Conservation (phyloP, 163 green algal genomes). For the Dunaliella salina region DNA sequence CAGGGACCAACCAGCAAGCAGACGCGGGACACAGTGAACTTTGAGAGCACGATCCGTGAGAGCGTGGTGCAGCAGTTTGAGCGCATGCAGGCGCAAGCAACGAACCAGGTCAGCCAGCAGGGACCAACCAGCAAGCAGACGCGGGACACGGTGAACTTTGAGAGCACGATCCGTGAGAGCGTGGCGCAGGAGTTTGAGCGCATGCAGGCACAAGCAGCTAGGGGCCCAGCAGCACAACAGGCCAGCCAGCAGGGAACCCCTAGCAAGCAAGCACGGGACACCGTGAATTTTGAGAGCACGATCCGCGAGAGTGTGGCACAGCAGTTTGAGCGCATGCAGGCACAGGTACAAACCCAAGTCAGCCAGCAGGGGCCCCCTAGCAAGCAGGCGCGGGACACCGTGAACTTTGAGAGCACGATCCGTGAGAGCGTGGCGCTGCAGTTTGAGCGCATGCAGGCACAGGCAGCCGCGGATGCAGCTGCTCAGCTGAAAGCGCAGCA, state of each 20-base stretch:
- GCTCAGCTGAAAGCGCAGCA: not conserved
- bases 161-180: not conserved
- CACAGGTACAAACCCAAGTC: not conserved
- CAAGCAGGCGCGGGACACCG: not conserved
- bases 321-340: not conserved
- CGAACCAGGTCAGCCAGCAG: not conserved
- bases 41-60: not conserved
- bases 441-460: not conserved
- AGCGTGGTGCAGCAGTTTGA: constrained; percentile 1
- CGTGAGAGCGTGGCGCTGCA: not conserved
- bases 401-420: not conserved
- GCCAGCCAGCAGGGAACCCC: not conserved
- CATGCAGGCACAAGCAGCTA: not conserved
- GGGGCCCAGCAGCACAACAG: not conserved
- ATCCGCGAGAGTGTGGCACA: not conserved
- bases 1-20: not conserved
- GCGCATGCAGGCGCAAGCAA: not conserved
- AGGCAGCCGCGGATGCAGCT: not conserved
- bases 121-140: too few species aligned
- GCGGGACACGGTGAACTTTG: not conserved
- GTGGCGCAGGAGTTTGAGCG: not conserved
- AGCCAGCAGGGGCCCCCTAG: not conserved
- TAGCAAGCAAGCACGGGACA: not conserved
- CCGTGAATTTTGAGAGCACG: not conserved
- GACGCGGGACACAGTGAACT: not conserved